Evolutionary conservation across 768 basidiomycete genomes (phyloP).

Genomic region (Hysterangium stoloniferum): DNA sequence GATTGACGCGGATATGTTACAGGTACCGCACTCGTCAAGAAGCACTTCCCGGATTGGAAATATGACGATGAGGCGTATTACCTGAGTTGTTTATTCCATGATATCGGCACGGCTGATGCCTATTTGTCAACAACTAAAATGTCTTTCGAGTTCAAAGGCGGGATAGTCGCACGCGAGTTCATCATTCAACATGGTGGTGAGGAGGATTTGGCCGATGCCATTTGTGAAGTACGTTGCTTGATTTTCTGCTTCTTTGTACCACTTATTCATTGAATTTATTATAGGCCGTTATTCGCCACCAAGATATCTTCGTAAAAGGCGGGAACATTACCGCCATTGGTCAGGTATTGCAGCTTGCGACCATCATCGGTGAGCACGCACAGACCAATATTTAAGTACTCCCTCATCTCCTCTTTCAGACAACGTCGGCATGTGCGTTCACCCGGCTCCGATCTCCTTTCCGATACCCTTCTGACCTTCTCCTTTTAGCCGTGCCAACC

Average conservation of each 20-base stretch:
- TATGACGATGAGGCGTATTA: slow-evolving; percentile 45
- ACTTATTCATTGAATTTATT: not conserved
- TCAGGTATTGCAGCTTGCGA: slow-evolving; percentile 42
- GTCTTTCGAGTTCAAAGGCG: slow-evolving; percentile 51
- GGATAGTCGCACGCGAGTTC: slow-evolving; percentile 42
- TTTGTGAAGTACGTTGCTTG: slow-evolving; percentile 29
- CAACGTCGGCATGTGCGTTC: slow-evolving; percentile 37
- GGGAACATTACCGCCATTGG: slow-evolving; percentile 46
- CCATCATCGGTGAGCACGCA: slow-evolving; percentile 35
- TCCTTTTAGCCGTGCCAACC: slow-evolving; percentile 32
- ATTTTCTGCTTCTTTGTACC: not conserved
- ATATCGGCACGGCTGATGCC: slow-evolving; percentile 42
- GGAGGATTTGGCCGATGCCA: slow-evolving; percentile 44
- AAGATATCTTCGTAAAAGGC: slow-evolving; percentile 38
- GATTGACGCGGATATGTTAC: not conserved
- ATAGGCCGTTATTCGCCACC: slow-evolving; percentile 38
- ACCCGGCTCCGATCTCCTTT: not conserved
- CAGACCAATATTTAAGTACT: not conserved
- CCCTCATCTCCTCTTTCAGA: slow-evolving; percentile 20
- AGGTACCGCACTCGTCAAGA: slow-evolving; percentile 42
- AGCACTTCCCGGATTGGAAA: slow-evolving; percentile 40
- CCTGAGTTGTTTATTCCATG: slow-evolving; percentile 44
- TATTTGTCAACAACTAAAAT: slow-evolving; percentile 46
- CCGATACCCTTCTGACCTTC: slow-evolving; percentile 1
- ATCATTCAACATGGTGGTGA: slow-evolving; percentile 35